Conservation (phyloP, 371 early-diverging fungal genomes). For the Funneliformis caledonium region DNA sequence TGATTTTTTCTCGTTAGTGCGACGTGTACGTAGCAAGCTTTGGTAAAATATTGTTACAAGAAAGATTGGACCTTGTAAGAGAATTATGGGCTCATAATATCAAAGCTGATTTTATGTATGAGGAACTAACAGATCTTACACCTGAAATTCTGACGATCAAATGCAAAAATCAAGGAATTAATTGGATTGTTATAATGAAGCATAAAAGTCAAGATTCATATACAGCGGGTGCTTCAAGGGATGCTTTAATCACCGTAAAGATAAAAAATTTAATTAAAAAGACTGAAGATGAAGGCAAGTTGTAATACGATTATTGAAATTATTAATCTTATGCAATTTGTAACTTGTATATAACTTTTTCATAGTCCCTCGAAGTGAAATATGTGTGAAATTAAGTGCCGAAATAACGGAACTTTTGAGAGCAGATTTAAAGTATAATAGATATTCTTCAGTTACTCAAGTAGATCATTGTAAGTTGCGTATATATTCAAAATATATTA, state of each 20-base stretch:
- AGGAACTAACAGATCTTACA: slow-evolving; percentile 64
- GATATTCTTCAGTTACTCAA: slow-evolving; percentile 22
- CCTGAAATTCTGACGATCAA: slow-evolving; percentile 65
- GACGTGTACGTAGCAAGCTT: slow-evolving; percentile 85
- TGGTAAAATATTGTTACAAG: slow-evolving; percentile 70
- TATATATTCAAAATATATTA: too few relatives aligned
- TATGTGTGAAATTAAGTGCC: slow-evolving; percentile 63
- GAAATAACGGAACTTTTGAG: slow-evolving; percentile 74
- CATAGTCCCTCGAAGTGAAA: slow-evolving; percentile 52
- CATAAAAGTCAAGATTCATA: slow-evolving; percentile 29
- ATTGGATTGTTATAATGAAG: slow-evolving; percentile 78
- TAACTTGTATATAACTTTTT: slow-evolving; percentile 5
- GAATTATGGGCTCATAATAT: slow-evolving; percentile 78
- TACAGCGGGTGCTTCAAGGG: slow-evolving; percentile 40
- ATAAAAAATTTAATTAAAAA: slow-evolving; percentile 73
- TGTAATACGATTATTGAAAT: slow-evolving; percentile 36
- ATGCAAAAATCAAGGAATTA: slow-evolving; percentile 75
- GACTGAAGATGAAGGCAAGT: slow-evolving; percentile 66
- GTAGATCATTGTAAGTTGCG: slow-evolving; percentile 17
- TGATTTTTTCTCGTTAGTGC: slow-evolving; percentile 47
- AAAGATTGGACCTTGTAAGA: slow-evolving; percentile 71
- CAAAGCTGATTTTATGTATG: slow-evolving; percentile 75
- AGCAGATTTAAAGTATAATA: slow-evolving; percentile 54
- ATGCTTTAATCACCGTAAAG: slow-evolving; percentile 61
- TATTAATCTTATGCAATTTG: not conserved